These are phyloP conservation scores for Cryphonectria japonica DNA, from an alignment of 2,329 filamentous ascomycete genomes.

Conservation along the genomic window DNA sequence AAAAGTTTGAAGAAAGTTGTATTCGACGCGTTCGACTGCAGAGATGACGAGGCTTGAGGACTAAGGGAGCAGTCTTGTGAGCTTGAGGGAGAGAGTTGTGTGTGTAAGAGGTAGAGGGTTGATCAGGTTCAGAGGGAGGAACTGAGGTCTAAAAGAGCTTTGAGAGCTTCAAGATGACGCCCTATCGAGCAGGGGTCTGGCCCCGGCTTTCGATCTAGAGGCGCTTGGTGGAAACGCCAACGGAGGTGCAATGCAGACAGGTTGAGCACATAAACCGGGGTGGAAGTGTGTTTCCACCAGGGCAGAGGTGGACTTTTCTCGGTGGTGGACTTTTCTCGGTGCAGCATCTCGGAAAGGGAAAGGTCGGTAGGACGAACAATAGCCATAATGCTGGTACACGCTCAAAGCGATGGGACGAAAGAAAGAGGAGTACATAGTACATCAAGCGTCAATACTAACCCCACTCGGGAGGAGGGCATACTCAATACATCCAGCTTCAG, in stretches of 20 bases:
- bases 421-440: not conserved
- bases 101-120: not conserved
- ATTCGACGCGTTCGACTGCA: not conserved
- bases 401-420: not conserved
- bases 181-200: constrained; percentile 11
- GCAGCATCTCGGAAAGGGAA: constrained; percentile 19
- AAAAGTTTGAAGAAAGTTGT: not conserved
- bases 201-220: not conserved
- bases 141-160: not conserved
- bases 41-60: not conserved
- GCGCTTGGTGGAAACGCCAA: constrained; percentile 8
- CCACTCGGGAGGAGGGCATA: not conserved
- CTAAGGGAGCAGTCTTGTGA: not conserved
- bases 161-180: constrained; percentile 16
- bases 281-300: not conserved
- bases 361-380: not conserved
- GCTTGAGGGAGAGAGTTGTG: not conserved
- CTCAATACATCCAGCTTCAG: not conserved
- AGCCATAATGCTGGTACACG: not conserved
- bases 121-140: not conserved
- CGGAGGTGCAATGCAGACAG: not conserved
- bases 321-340: not conserved
- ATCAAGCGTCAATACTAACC: not conserved
- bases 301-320: not conserved
- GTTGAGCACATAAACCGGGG: constrained; percentile 7